These are phyloP conservation scores for Maudiozyma saulgeensis DNA, from an alignment of 805 yeast species.

Conservation along the genomic window DNA sequence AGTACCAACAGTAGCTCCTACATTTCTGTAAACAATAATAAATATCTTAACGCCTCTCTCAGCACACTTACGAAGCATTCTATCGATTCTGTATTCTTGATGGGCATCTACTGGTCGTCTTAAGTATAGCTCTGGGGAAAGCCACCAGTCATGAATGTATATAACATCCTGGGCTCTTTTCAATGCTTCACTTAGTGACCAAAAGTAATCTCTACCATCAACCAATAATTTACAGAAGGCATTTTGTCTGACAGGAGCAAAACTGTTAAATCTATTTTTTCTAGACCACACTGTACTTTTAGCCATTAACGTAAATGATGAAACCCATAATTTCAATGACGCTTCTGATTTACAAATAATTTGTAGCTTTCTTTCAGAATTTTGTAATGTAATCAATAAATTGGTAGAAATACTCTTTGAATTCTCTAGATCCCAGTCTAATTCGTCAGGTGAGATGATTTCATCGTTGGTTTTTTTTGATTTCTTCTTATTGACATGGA, in stretches of 20 bases:
- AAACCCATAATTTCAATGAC: constrained; percentile 64
- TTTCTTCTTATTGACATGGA: constrained; percentile 19
- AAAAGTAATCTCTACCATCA: constrained; percentile 90
- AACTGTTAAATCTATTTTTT: constrained; percentile 70
- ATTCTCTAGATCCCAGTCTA: constrained; percentile 13
- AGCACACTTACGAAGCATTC: constrained; percentile 81
- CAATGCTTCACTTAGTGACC: constrained; percentile 90
- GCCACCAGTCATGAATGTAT: constrained; percentile 98
- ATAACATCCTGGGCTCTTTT: constrained; percentile 90
- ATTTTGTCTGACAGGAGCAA: constrained; percentile 82
- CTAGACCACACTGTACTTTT: constrained; percentile 62
- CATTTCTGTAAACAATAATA: constrained; percentile 86
- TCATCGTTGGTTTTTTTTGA: constrained; percentile 8
- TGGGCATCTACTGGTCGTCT: constrained; percentile 93
- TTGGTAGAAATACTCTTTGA: constrained; percentile 42
- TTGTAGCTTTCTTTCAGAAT: constrained; percentile 69
- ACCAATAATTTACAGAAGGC: constrained; percentile 95
- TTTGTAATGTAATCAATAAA: constrained; percentile 50
- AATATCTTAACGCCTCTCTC: constrained; percentile 91
- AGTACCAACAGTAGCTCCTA: constrained; percentile 84
- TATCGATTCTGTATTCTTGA: constrained; percentile 86
- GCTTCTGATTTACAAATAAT: constrained; percentile 58
- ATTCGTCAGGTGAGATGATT: constrained; percentile 4
- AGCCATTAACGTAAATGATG: constrained; percentile 61
- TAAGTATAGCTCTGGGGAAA: constrained; percentile 85